Base-by-base conservation (phyloP, 257 asterid species). In the Leptodermis oblonga region DNA sequence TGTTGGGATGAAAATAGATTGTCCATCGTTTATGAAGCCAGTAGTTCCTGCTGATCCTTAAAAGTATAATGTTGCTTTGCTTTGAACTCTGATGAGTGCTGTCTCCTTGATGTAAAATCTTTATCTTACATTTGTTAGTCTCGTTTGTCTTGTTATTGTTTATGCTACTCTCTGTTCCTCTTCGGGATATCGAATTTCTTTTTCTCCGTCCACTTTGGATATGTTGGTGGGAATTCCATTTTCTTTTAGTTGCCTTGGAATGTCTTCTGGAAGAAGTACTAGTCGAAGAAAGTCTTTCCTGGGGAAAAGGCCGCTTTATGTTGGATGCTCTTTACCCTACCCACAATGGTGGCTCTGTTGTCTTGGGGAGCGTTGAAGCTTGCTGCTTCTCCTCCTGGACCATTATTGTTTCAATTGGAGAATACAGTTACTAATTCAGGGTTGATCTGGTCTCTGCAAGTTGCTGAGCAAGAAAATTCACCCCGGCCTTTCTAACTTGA, bases 261-360 rank as follows among this genome's bases (percentile, higher is more conserved):
- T 31, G 13, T 48, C 7, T 33, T 52, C 20, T 3, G 11, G 9
- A 18, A 26, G 58, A 46, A 20, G 60, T 10, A 30, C 26, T 7
- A 15, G 17, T 28, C 23, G 56, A 45, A 66, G 39, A 28, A 48
- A 46, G 41, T 13, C 26, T 31, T 48, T 31, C 17, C 45, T 1
- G 18, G 14, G 5, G 39, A 23, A 31, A 14, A 56, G 17, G 36
- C 5, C 10, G 1, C 34, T 56, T 26, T 26, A 14, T 37, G 6
- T 56, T 55, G 37, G 63, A 56, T 56, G 63, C 37, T 26, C 63
- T 56, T 56, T 56, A 20, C 34, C 9, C 34, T 56, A 17, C 36
- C 25, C 25, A 31, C 37, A 26, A 56, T 56, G 63, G 26, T 56
- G 63, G 63, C 37, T 56, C 14, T 56, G 17, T 10, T 56, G 14